These are phyloP conservation scores for Lentinula guzmanii DNA, from an alignment of 768 basidiomycete genomes.

Conservation along the genomic window DNA sequence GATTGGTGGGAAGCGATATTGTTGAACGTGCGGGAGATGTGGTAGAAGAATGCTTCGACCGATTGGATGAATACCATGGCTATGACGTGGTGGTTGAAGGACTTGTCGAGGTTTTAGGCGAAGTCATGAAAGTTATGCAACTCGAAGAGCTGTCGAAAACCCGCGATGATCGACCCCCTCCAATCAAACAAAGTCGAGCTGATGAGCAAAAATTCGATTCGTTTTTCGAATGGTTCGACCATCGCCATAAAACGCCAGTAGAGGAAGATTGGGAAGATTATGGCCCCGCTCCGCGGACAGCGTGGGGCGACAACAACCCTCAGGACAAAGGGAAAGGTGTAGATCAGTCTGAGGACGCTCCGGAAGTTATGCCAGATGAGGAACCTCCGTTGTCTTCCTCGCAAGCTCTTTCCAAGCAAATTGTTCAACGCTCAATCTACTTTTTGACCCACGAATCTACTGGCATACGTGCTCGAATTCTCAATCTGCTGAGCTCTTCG, in stretches of 20 bases:
- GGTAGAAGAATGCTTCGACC: conserved; percentile 96
- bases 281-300: conserved; percentile 51
- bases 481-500: conserved; percentile 67
- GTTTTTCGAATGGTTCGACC: conserved; percentile 63
- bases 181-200: conserved; percentile 15
- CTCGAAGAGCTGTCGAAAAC: conserved; percentile 31
- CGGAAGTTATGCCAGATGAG: conserved; percentile 33
- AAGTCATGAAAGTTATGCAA: conserved; percentile 78
- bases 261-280: conserved; percentile 43
- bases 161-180: conserved; percentile 10
- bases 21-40: conserved; percentile 89
- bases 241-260: conserved; percentile 28
- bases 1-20: conserved; percentile 80
- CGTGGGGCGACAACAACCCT: conserved; percentile 41
- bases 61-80: conserved; percentile 93
- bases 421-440: conserved; percentile 80
- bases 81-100: conserved; percentile 84
- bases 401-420: conserved; percentile 75
- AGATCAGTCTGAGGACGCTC: conserved; percentile 14
- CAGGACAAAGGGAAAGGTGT: conserved; percentile 19
- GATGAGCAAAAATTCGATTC: conserved; percentile 35
- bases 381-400: conserved; percentile 56
- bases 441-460: conserved; percentile 91
- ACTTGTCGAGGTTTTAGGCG: conserved; percentile 78
- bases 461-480: conserved; percentile 77